Conservation (phyloP, 306 rosid genomes). For the Prunus fruticosa region DNA sequence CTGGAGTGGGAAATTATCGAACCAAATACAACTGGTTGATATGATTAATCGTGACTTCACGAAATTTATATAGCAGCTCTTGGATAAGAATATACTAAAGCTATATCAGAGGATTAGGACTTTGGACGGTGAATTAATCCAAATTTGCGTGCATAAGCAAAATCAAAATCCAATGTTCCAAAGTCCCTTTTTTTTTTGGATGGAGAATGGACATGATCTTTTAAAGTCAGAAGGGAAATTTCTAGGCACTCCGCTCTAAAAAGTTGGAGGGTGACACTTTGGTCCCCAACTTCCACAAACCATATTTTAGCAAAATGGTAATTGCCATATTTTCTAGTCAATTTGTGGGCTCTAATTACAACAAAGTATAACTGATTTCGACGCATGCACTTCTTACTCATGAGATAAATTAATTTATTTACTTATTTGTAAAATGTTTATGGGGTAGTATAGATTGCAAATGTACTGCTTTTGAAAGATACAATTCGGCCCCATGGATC, state of each 20-base stretch:
- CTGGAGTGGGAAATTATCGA: too few relatives aligned
- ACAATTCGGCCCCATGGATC: neutral
- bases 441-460: neutral
- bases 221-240: neutral
- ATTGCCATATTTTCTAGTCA: neutral
- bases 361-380: neutral
- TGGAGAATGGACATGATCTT: neutral
- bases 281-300: slow-evolving; percentile 6
- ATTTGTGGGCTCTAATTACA: slow-evolving; percentile 2
- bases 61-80: too few relatives aligned
- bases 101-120: neutral
- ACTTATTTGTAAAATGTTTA: neutral
- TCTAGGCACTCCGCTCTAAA: neutral
- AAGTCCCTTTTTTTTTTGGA: neutral
- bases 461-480: neutral
- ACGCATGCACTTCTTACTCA: neutral
- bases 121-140: neutral
- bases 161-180: neutral
- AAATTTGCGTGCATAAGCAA: neutral
- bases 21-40: too few relatives aligned
- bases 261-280: neutral
- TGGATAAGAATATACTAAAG: neutral
- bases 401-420: neutral
- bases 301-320: neutral
- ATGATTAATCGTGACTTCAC: too few relatives aligned